These are phyloP conservation scores for Closterium sp. DNA, from an alignment of 139 green algal genomes.

Conservation along the genomic window DNA sequence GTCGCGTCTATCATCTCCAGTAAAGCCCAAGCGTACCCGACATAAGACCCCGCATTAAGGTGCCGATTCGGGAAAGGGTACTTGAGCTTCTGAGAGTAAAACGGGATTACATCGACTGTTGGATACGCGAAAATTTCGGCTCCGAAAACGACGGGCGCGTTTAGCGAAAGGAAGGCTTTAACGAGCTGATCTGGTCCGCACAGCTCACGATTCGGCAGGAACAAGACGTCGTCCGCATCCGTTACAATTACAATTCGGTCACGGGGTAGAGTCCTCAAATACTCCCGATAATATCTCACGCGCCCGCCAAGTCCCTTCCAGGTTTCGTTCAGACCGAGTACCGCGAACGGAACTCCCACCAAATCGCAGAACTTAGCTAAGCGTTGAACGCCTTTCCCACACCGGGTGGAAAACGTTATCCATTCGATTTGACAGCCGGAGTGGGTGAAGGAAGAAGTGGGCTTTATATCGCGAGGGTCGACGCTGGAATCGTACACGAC, in stretches of 20 bases:
- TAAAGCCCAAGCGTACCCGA: slow-evolving; percentile 11
- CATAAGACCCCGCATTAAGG: slow-evolving; percentile 5
- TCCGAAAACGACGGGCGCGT: slow-evolving; percentile 1
- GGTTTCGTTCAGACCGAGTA: slow-evolving; percentile 9
- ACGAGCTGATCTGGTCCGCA: not conserved
- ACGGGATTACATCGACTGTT: not conserved
- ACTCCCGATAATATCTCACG: not conserved
- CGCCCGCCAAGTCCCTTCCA: slow-evolving; percentile 19
- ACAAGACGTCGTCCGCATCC: slow-evolving; percentile 16
- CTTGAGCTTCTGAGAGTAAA: not conserved
- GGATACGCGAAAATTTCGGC: slow-evolving; percentile 6
- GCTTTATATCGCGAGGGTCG: not conserved
- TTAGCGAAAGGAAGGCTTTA: not conserved
- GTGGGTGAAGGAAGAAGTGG: not conserved
- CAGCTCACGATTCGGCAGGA: not conserved
- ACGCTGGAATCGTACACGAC: not conserved
- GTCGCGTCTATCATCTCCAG: not conserved
- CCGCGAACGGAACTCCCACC: slow-evolving; percentile 7
- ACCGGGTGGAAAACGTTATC: slow-evolving; percentile 15
- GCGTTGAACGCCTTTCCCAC: not conserved
- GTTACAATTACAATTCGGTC: not conserved
- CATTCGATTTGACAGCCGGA: slow-evolving; percentile 10
- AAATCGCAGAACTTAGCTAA: slow-evolving; percentile 15
- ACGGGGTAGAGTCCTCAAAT: slow-evolving; percentile 3
- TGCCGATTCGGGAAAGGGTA: not conserved